Percentiles rank a stretch among this genome's conserved stretches.
These are phyloP conservation scores for Globisporangium apiculatum DNA, from an alignment of 352 stramenopile species.

Conservation along the genomic window DNA sequence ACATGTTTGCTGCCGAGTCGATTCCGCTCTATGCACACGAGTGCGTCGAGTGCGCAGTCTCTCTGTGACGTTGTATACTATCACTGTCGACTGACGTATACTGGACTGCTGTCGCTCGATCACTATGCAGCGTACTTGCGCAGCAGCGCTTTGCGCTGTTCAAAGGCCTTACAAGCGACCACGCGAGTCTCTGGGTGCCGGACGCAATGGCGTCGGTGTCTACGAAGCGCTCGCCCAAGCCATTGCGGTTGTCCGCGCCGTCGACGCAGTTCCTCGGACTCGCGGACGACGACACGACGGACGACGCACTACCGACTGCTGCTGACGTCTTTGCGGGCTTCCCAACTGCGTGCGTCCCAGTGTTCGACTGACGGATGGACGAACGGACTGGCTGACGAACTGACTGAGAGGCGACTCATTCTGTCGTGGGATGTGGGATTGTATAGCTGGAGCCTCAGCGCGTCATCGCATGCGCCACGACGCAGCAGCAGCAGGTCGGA, in stretches of 20 bases:
- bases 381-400: too few relatives aligned
- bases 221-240: background rate
- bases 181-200: conserved; percentile 11
- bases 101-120: too few relatives aligned
- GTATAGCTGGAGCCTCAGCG: too few relatives aligned
- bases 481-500: too few relatives aligned
- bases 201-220: background rate
- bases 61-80: background rate
- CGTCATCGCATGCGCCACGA: too few relatives aligned
- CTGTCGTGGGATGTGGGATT: too few relatives aligned
- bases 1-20: conserved; percentile 26
- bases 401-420: too few relatives aligned
- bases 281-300: background rate
- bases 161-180: background rate
- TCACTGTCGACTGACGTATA: background rate
- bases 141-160: conserved; percentile 10
- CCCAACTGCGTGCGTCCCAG: background rate
- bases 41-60: conserved; percentile 17
- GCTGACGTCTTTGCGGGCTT: background rate
- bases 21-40: conserved; percentile 24
- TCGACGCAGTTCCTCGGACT: background rate
- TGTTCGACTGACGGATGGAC: background rate
- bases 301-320: background rate
- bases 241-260: background rate
- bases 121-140: conserved; percentile 8